Base-by-base conservation (phyloP, 2,329 filamentous ascomycete genomes). In the Fonsecaea pugnacius region DNA sequence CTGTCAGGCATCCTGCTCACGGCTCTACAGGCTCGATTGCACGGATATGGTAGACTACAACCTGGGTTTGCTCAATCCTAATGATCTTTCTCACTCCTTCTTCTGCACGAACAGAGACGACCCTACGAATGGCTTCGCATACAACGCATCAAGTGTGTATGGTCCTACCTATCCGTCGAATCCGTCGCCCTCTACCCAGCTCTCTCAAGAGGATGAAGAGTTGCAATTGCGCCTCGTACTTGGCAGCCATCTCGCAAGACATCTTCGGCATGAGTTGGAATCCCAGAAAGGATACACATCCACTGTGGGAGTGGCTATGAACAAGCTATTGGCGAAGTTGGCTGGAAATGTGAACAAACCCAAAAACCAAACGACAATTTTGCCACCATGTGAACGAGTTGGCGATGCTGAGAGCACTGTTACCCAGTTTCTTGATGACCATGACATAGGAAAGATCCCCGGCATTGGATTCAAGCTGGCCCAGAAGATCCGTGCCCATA, bases 1-100 rank as follows among this genome's bases (percentile, higher is more conserved):
- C 60, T 21, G 43, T 60, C 12, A 24, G 63, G 63, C 36, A 55
- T 61, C 36, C 52, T 27, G 40, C 70, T 43, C 51, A 63, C 38
- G 55, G 36, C n/a, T 7, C 33, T 61, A 43, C 69, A 85, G 83
- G 81, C 77, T 91, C 78, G 92, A 98, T 73, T 90, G 94, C 50
- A 94, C 91, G 8, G 91, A 96, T 68, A 87, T 97, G 69, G 81
- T 98, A 61, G 85, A 90, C 50, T 96, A 93, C 80, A 98, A 97
- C 73, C 71, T 89, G 58, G 82, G 82, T 18, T 81, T 91, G 30
- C 77, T 97, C 52, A 96, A 94, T 73, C 77, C 70, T 21, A 81
- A 88, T 71, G 82, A 88, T 64, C 78, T 93, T 54, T 68, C 74
- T 0, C 75, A 87, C 58, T 92, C 91, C 0, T 97, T 93, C 79